Evolutionary conservation across 495 filamentous ascomycete species (phyloP).

Genomic region (Daldinia bambusicola): DNA sequence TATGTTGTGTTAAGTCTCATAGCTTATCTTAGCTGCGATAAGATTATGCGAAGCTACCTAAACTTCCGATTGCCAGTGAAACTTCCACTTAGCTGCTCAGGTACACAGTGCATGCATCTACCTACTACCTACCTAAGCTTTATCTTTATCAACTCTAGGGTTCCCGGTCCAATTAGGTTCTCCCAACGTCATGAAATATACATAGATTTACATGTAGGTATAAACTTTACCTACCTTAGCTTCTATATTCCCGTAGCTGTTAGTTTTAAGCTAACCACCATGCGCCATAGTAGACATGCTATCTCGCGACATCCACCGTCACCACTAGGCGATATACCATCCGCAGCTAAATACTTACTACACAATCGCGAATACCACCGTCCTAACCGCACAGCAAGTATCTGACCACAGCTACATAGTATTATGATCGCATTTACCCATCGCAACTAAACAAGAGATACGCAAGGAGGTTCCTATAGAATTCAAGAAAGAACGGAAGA

Average conservation of each 20-base stretch:
- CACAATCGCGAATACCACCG: slow-evolving; percentile 17
- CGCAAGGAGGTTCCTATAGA: background rate
- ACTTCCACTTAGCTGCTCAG: background rate
- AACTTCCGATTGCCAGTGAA: background rate
- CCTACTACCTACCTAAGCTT: too few relatives aligned
- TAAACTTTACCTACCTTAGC: background rate
- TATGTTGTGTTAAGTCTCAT: background rate
- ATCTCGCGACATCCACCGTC: slow-evolving; percentile 8
- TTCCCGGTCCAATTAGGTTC: background rate
- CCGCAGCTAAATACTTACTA: background rate
- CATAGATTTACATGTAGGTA: background rate
- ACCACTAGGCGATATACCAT: background rate
- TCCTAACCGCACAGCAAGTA: background rate
- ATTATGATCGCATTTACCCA: background rate
- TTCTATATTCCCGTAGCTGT: background rate
- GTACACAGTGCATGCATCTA: background rate
- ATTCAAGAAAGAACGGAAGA: background rate
- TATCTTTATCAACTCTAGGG: background rate
- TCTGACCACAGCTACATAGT: background rate
- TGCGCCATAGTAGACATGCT: slow-evolving; percentile 11
- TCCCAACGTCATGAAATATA: slow-evolving; percentile 5
- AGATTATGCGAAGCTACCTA: slow-evolving; percentile 9
- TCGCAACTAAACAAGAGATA: background rate
- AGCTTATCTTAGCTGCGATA: slow-evolving; percentile 10
- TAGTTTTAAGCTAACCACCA: background rate